These are phyloP conservation scores for Moringa oleifera DNA, from an alignment of 345 rosid species.

Conservation along the genomic window DNA sequence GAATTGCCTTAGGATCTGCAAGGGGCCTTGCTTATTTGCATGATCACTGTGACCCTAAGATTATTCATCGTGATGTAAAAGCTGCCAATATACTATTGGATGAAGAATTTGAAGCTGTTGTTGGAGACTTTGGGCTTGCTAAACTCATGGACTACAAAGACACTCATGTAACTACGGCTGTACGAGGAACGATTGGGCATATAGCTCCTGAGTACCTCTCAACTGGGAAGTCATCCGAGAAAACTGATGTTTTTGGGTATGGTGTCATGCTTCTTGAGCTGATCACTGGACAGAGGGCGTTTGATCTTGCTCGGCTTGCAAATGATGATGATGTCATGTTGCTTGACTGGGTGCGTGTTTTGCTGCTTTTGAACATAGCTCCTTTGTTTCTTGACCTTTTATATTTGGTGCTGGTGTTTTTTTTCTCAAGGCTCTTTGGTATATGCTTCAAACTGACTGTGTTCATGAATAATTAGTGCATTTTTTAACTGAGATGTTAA, in stretches of 20 bases:
- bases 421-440: too few species aligned
- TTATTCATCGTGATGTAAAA: slow-evolving; percentile 95
- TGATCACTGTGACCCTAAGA: slow-evolving; percentile 89
- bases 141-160: slow-evolving; percentile 90
- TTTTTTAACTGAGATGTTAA: too few species aligned
- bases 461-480: too few species aligned
- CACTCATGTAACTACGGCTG: slow-evolving; percentile 91
- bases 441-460: too few species aligned
- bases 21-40: slow-evolving; percentile 92
- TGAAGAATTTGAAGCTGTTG: slow-evolving; percentile 91
- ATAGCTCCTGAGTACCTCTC: slow-evolving; percentile 96
- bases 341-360: slow-evolving; percentile 77
- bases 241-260: slow-evolving; percentile 98
- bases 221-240: slow-evolving; percentile 87
- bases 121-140: slow-evolving; percentile 95
- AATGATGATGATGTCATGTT: slow-evolving; percentile 92
- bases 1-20: slow-evolving; percentile 78
- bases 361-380: background rate
- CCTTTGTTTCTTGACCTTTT: background rate
- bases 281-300: slow-evolving; percentile 90
- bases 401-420: too few species aligned
- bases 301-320: slow-evolving; percentile 95
- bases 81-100: slow-evolving; percentile 94
- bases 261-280: slow-evolving; percentile 98
- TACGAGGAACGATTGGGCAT: slow-evolving; percentile 97